phyloP scores from a whole-genome alignment of 768 basidiomycete genomes.

The Rhizopogon vesiculosus region DNA sequence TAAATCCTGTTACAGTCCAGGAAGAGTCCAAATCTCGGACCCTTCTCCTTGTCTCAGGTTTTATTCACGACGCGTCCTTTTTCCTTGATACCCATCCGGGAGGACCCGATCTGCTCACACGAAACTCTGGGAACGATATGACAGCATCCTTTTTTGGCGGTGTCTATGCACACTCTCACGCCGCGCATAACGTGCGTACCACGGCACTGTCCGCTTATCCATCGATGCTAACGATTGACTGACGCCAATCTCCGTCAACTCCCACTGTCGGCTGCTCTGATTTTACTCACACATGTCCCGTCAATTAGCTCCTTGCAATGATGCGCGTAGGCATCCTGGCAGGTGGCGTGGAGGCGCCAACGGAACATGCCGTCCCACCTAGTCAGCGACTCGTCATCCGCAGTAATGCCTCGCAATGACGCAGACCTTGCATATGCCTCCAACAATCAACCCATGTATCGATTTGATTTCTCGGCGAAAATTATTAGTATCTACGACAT shows the following conservation, averaged over 20 bases:
- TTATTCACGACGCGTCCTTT: constrained; percentile 77
- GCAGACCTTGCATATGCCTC: neutral
- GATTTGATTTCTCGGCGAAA: neutral
- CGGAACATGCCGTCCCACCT: constrained; percentile 41
- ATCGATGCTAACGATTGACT: neutral
- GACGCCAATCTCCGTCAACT: neutral
- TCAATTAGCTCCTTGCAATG: constrained; percentile 58
- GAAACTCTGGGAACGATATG: constrained; percentile 73
- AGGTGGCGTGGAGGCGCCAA: constrained; percentile 54
- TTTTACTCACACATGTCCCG: neutral
- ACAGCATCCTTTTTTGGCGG: constrained; percentile 86
- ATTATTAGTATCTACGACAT: neutral
- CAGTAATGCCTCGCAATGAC: constrained; percentile 2
- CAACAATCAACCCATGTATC: neutral
- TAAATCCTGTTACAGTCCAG: constrained; percentile 41
- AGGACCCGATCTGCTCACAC: constrained; percentile 53
- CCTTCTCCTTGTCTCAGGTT: constrained; percentile 75
- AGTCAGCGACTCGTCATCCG: constrained; percentile 35
- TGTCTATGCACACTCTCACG: constrained; percentile 77
- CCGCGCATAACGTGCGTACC: constrained; percentile 65
- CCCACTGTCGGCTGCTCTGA: neutral
- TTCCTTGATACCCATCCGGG: constrained; percentile 82
- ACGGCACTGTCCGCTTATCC: constrained; percentile 2
- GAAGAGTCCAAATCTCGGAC: constrained; percentile 59
- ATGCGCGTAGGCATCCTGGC: constrained; percentile 68